A percentile compares a stretch with the other conserved stretches of the same genome.
phyloP scores from a whole-genome alignment of 495 filamentous ascomycete species.

The Podospora australis region DNA sequence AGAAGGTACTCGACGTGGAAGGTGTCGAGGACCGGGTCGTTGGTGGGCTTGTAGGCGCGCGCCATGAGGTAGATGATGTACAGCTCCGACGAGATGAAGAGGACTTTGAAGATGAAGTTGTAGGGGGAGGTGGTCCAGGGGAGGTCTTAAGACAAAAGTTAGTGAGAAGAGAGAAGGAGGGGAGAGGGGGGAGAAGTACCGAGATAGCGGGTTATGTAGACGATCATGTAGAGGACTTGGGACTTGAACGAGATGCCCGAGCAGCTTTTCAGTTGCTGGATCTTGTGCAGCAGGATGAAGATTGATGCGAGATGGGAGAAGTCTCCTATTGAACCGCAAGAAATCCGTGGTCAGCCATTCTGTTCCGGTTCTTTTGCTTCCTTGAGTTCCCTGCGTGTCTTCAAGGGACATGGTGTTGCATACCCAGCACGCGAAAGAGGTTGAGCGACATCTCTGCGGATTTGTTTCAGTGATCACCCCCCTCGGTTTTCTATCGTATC shows the following conservation, averaged over 20 bases:
- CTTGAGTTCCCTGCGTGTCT: too few relatives aligned
- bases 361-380: too few relatives aligned
- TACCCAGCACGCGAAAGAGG: slow-evolving; percentile 81
- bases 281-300: slow-evolving; percentile 91
- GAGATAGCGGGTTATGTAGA: slow-evolving; percentile 89
- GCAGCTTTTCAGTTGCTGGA: slow-evolving; percentile 86
- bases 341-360: slow-evolving; percentile 13
- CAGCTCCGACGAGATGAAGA: slow-evolving; percentile 81
- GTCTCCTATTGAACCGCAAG: slow-evolving; percentile 57
- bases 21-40: slow-evolving; percentile 91
- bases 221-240: slow-evolving; percentile 85
- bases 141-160: too few relatives aligned
- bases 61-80: slow-evolving; percentile 98
- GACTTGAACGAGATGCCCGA: slow-evolving; percentile 97
- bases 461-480: too few relatives aligned
- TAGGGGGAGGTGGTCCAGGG: slow-evolving; percentile 82
- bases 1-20: slow-evolving; percentile 94
- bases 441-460: slow-evolving; percentile 56
- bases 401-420: slow-evolving; percentile 22
- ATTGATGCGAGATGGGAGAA: slow-evolving; percentile 93
- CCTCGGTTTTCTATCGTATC: too few relatives aligned
- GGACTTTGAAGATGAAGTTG: slow-evolving; percentile 90
- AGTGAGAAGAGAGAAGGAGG: not conserved
- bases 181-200: slow-evolving; percentile 41
- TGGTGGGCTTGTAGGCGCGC: slow-evolving; percentile 89